Percentiles rank a stretch among this genome's conserved stretches.
These are phyloP conservation scores for Taphrina flavorubra DNA, from an alignment of 1,139 yeast species.

Conservation along the genomic window DNA sequence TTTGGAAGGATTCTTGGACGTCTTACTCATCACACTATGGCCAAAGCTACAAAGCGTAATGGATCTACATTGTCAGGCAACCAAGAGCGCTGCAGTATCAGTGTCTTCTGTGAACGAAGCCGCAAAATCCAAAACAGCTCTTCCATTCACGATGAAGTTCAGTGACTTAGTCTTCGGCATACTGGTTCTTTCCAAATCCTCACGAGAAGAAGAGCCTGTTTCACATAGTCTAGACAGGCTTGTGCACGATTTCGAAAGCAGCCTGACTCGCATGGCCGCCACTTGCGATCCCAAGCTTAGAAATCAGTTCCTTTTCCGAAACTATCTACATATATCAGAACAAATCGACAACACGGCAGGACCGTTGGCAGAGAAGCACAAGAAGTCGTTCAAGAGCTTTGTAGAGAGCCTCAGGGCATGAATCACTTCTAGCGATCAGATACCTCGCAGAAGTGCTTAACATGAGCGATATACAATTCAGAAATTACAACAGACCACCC, in stretches of 20 bases:
- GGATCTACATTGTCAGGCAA: constrained; percentile 61
- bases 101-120: constrained; percentile 43
- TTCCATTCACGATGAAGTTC: constrained; percentile 77
- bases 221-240: constrained; percentile 70
- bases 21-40: constrained; percentile 70
- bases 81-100: constrained; percentile 29
- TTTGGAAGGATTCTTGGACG: constrained; percentile 73
- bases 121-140: constrained; percentile 55
- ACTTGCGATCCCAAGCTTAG: constrained; percentile 58
- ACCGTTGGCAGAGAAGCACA: constrained; percentile 37
- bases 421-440: neutral
- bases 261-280: constrained; percentile 66
- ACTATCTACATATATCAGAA: constrained; percentile 56
- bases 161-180: constrained; percentile 76
- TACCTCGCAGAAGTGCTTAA: neutral
- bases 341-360: constrained; percentile 32
- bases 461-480: constrained; percentile 1
- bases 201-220: constrained; percentile 66
- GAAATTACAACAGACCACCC: constrained; percentile 6
- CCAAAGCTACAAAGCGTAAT: constrained; percentile 79
- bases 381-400: constrained; percentile 19
- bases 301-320: constrained; percentile 76
- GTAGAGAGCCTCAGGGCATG: constrained; percentile 21
- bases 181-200: constrained; percentile 58
- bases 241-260: constrained; percentile 77